phyloP scores from a whole-genome alignment of 768 basidiomycete genomes.

The Candolleomyces eurysporus region DNA sequence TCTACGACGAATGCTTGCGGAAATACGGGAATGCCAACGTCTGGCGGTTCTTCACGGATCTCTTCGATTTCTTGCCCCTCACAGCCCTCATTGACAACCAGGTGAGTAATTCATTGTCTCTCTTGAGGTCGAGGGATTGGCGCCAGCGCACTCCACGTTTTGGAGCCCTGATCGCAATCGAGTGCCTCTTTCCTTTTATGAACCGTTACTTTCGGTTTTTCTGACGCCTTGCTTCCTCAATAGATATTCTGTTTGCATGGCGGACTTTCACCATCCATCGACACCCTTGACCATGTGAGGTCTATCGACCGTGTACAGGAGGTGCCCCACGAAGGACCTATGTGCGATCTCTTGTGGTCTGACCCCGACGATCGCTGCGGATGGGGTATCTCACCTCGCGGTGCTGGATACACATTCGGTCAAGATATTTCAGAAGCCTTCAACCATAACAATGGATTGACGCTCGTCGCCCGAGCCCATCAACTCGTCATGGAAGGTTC shows the following conservation, averaged over 20 bases:
- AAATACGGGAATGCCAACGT: conserved; percentile 99
- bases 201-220: conserved; percentile 10
- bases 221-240: conserved; percentile 6
- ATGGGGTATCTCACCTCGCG: conserved; percentile 98
- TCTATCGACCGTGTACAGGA: conserved; percentile 99
- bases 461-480: conserved; percentile 91
- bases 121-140: conserved; percentile 1
- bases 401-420: conserved; percentile 98
- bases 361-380: conserved; percentile 99
- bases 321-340: conserved; percentile 98
- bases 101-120: conserved; percentile 53
- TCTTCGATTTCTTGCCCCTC: conserved; percentile 96
- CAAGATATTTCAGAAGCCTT: conserved; percentile 99
- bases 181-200: conserved; percentile 7
- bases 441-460: conserved; percentile 98
- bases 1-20: conserved; percentile 98
- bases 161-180: conserved; percentile 1
- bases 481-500: conserved; percentile 96
- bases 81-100: conserved; percentile 99
- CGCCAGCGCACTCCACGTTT: not conserved
- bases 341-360: conserved; percentile 99
- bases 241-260: conserved; percentile 99
- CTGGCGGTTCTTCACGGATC: conserved; percentile 98
- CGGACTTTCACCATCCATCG: conserved; percentile 96
- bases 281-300: conserved; percentile 98